phyloP scores from a whole-genome alignment of 208 protist species.

The Zelonia costaricensis region DNA sequence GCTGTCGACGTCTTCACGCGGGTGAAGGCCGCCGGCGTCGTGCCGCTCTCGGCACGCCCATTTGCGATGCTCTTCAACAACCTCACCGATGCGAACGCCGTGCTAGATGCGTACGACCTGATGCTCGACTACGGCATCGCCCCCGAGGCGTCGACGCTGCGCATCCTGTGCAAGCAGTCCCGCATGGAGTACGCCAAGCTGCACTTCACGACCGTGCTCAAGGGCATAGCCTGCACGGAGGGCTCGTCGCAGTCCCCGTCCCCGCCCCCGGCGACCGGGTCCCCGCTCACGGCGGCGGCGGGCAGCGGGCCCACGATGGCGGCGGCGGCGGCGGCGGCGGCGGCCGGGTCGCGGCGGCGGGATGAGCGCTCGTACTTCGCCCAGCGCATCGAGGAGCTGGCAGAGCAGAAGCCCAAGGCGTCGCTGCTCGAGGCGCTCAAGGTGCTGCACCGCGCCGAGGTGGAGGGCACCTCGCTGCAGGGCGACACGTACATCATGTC shows the following conservation, averaged over 20 bases:
- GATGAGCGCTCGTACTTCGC: slow-evolving; percentile 77
- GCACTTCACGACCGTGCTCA: slow-evolving; percentile 64
- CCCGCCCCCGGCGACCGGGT: slow-evolving; percentile 18
- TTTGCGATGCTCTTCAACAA: slow-evolving; percentile 89
- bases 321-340: slow-evolving; percentile 6
- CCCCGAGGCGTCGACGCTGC: slow-evolving; percentile 72
- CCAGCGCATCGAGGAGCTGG: slow-evolving; percentile 61
- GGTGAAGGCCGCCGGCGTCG: slow-evolving; percentile 57
- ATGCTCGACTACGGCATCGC: slow-evolving; percentile 89
- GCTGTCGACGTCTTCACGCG: slow-evolving; percentile 61
- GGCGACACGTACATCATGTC: slow-evolving; percentile 69
- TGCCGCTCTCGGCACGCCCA: slow-evolving; percentile 68
- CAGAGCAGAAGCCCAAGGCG: slow-evolving; percentile 29
- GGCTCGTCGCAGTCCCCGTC: slow-evolving; percentile 12
- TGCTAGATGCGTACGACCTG: slow-evolving; percentile 84
- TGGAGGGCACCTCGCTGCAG: slow-evolving; percentile 76
- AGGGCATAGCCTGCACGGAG: slow-evolving; percentile 18
- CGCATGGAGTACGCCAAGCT: slow-evolving; percentile 59
- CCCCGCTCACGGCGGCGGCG: slow-evolving; percentile 5
- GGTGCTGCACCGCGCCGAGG: slow-evolving; percentile 74
- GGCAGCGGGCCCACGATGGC: background rate
- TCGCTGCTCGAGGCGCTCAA: slow-evolving; percentile 74
- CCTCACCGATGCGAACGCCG: slow-evolving; percentile 33
- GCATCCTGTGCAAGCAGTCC: slow-evolving; percentile 84
- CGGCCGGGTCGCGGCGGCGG: slow-evolving; percentile 37